phyloP scores from a whole-genome alignment of 2,329 filamentous ascomycete genomes.

The Ophiostoma perfectum region DNA sequence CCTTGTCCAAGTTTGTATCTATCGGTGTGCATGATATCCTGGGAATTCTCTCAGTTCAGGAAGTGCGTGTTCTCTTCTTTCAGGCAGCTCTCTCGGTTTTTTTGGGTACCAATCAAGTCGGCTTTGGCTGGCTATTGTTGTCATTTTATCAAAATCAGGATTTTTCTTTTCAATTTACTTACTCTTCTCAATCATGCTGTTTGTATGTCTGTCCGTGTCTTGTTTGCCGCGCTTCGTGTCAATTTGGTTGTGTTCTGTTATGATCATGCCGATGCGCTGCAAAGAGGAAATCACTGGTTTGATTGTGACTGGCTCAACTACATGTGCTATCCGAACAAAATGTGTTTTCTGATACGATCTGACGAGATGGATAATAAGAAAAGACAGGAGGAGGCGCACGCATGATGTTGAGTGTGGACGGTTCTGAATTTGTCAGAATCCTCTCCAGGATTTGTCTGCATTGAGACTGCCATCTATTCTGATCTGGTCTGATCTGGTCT shows the following conservation, averaged over 20 bases:
- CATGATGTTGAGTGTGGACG: neutral
- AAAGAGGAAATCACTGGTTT: neutral
- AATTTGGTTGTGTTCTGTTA: too few relatives aligned
- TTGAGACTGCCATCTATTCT: too few relatives aligned
- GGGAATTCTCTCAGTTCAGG: neutral
- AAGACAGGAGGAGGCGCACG: neutral
- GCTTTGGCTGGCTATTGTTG: neutral
- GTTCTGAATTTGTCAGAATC: neutral
- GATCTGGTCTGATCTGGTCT: too few relatives aligned
- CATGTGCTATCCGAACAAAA: neutral
- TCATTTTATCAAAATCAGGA: neutral
- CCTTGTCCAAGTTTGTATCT: neutral
- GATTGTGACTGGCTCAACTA: neutral
- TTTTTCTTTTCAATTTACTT: neutral
- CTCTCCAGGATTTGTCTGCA: too few relatives aligned
- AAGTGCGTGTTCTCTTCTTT: constrained; percentile 4
- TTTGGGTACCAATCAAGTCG: neutral
- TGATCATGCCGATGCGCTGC: too few relatives aligned
- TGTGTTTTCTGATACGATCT: neutral
- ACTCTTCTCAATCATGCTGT: neutral
- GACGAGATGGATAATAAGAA: neutral
- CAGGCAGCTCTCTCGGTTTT: constrained; percentile 2
- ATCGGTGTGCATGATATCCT: constrained; percentile 11
- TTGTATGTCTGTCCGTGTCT: neutral
- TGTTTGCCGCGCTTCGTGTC: too few relatives aligned